Base-by-base conservation (phyloP, 1,284 basidiomycete genomes). In the Inonotus obliquus region DNA sequence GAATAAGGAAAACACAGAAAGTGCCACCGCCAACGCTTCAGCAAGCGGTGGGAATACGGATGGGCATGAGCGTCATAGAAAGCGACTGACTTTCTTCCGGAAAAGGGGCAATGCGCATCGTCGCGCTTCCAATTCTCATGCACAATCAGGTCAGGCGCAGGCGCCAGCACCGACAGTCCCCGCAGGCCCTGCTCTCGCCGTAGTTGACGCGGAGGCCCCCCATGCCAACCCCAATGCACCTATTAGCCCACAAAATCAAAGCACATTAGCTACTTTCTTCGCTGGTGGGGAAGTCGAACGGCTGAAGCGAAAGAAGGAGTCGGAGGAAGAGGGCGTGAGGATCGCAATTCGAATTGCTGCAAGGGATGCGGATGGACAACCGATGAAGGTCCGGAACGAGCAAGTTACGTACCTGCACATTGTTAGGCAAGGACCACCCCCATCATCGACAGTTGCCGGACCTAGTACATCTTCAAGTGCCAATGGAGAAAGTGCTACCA, bases 351-450 rank as follows among this genome's bases (percentile, higher is more conserved):
- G 82, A 29, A 78, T 95, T 32, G 85, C 85, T 21, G 93, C 91
- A 0, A 74, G 93, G 19, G 90, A 93, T 61, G 84, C 85, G 54
- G 80, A 86, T 44, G 89, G 87, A 62, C 79, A 79, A 65, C 79
- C 81, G 64, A 73, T 93, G 19, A 74, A 81, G 7, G 80, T 83
- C 11, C 79, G 81, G 6, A 96, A 96, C 70, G 89, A 93, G 62
- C 93, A 96, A 73, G 81, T 85, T 27, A 95, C 92, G 0, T 94
- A 94, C 71, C 79, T 96, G 52, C 87, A 93, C 63, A 81, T 96
- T 62, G 84, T 90, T n/a, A 81, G 91, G 39, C 80, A 90, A 63
- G 91, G 89, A 1, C 39, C 66, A 17, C 54, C 63, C 65, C 64
- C 69, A 4, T 64, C 70, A 6, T 64, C 70, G 2, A 68, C 73